Conservation (phyloP, 2,329 filamentous ascomycete genomes). For the Rhynchosporium graminicola region DNA sequence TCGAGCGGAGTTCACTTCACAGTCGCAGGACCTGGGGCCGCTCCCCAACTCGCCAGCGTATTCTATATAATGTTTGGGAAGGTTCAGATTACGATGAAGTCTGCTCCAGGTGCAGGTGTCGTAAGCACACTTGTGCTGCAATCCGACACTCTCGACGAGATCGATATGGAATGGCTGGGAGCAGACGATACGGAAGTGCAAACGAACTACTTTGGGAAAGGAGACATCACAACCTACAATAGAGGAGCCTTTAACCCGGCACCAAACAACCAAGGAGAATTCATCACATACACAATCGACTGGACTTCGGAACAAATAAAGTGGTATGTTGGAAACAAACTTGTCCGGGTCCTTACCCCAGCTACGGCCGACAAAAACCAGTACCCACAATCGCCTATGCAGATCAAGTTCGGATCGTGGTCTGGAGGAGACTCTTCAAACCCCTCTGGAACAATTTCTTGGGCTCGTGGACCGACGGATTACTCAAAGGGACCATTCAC, state of each 20-base stretch:
- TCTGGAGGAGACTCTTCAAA: conserved; percentile 82
- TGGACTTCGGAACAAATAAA: conserved; percentile 86
- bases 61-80: conserved; percentile 99
- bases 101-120: conserved; percentile 85
- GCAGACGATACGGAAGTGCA: conserved; percentile 77
- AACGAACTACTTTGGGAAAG: conserved; percentile 96
- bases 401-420: conserved; percentile 90
- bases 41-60: conserved; percentile 81
- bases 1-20: conserved; percentile 79
- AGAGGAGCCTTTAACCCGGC: conserved; percentile 78
- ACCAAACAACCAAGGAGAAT: conserved; percentile 68
- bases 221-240: conserved; percentile 80
- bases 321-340: conserved; percentile 80
- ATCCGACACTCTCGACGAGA: conserved; percentile 91
- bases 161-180: conserved; percentile 96
- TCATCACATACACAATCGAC: conserved; percentile 86
- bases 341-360: conserved; percentile 73
- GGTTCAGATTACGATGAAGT: conserved; percentile 81
- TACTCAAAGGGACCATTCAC: conserved; percentile 81
- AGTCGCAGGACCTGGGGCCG: conserved; percentile 74
- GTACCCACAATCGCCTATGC: conserved; percentile 96
- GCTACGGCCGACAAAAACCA: conserved; percentile 68
- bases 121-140: conserved; percentile 90
- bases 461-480: conserved; percentile 85
- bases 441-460: conserved; percentile 77